These are phyloP conservation scores for Holtermanniella nyarrowii DNA, from an alignment of 768 basidiomycete species.

Conservation along the genomic window DNA sequence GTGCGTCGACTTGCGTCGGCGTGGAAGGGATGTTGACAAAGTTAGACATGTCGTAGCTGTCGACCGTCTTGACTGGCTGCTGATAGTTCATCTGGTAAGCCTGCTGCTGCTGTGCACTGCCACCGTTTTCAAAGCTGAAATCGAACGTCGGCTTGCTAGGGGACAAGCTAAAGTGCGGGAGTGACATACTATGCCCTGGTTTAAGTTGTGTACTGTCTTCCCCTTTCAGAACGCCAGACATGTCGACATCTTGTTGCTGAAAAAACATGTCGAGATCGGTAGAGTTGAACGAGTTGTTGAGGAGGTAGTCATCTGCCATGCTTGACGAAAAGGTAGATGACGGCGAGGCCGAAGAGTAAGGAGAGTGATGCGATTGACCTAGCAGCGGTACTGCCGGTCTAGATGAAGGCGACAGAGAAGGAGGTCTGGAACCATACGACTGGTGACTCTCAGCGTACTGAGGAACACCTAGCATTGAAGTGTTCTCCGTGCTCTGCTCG, in stretches of 20 bases:
- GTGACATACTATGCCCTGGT: conserved; percentile 1
- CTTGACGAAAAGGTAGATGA: conserved; percentile 16
- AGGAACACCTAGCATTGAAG: background rate
- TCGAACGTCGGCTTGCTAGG: background rate
- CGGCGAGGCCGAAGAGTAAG: conserved; percentile 22
- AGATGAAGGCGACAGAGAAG: conserved; percentile 18
- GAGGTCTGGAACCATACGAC: conserved; percentile 8
- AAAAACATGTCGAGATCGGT: conserved; percentile 20
- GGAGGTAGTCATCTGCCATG: conserved; percentile 20
- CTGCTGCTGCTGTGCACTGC: too few relatives aligned
- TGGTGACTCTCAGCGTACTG: background rate
- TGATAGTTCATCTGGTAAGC: conserved; percentile 1
- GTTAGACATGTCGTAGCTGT: conserved; percentile 15
- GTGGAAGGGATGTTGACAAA: conserved; percentile 3
- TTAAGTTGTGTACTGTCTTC: background rate
- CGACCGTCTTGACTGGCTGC: conserved; percentile 7
- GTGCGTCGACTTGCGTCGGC: background rate
- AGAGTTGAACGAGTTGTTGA: conserved; percentile 14
- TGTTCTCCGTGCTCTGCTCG: background rate
- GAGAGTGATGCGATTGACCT: conserved; percentile 11
- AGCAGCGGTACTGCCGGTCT: conserved; percentile 3
- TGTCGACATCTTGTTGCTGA: conserved; percentile 1
- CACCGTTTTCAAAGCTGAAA: background rate
- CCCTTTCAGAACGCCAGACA: background rate
- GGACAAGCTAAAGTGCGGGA: conserved; percentile 2